Evolutionary conservation across 108 stramenopile genomes (phyloP), one percentile per base, ranked within the genome.

Genomic region (Bacterosira constricta): DNA sequence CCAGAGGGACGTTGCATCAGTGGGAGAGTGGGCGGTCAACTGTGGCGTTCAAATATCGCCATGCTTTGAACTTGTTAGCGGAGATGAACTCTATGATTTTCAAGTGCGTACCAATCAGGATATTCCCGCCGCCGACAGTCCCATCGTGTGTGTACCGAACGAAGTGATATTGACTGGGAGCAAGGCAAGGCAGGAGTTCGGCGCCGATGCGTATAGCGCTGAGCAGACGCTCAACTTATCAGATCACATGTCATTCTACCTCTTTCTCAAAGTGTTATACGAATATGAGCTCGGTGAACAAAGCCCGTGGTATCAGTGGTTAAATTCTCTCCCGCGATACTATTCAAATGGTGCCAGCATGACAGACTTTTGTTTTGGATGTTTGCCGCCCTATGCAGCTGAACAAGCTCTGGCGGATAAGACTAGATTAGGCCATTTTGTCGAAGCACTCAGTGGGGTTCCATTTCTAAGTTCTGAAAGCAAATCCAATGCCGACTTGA

Each of bases 321-420:
- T 77, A 7, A 41, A 71, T 30, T 63, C 75, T 13, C 32, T 77
- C 13, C 75, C 75, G n/a, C 5, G 75, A 31, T 71, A 77, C 30
- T 71, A 63, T 27, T 63, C 62, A 12, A 66, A 69, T 42, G 75
- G 69, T 17, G 63, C 69, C 18, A 44, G 37, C 26, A 77, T 77
- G 75, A 71, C 68, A 2, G 55, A 56, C 18, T 77, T 77, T 56
- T 77, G 75, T 23, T 77, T 71, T 32, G 60, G 52, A 18, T 77
- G 69, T 49, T 41, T 77, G 38, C 75, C 75, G 11, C 75, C 75
- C n/a, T 58, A 63, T 51, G 69, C 62, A 6, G 69, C 51, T 20
- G 50, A 34, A 18, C 31, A 70, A 0, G 49, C 51, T 4, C 15
- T 71, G 51, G 25, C 36, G 5, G 75, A 77, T 15, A 60, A 54